Base-by-base conservation (phyloP, 1,284 basidiomycete genomes). In the Wolfiporia cocos region DNA sequence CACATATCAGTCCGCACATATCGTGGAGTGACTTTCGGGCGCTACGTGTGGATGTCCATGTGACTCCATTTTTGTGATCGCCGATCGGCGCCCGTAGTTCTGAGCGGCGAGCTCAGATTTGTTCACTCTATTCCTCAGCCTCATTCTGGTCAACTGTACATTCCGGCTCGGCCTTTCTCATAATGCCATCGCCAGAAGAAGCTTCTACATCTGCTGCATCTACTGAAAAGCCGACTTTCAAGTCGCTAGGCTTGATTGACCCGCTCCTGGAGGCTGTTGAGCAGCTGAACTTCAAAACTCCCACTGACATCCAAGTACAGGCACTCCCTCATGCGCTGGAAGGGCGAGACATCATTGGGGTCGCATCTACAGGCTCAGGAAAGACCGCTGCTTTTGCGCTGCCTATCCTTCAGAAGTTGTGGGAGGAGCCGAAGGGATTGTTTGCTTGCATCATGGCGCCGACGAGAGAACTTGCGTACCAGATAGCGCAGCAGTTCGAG, bases 331-430 rank as follows among this genome's bases (percentile, higher is more conserved):
- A 85, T 66, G 95, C 95, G 11, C 67, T 99, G 1, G 73, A 88
- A 57, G 92, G 92, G 0, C 78, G 86, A 56, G 96, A 99, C 66
- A 92, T 99, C 51, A 99, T 99, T 48, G 96, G 96, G 19, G 87
- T 99, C 15, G 96, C 96, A 18, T 88, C 92, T 56, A 99, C 96
- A 21, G 96, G 96, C 36, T 94, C 90, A 14, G 96, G 96, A 52
- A 99, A 99, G 70, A 99, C 96, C 1, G 96, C 94, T 9, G 96
- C 96, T 3, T 99, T 99, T 67, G 90, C 90, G 15, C 70, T 99
- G 4, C 96, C 96, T 4, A 95, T 99, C 47, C 71, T 99, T 28
- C 95, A 99, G 66, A 92, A 91, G 50, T 68, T 99, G 57, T 99
- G 93, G 93, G 90, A 98, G 47, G 86, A 96, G 40, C 96, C 96